Percentiles rank a stretch among this genome's conserved stretches.
Conservation (phyloP, 2,329 filamentous ascomycete genomes). For the Fusarium kyushuense region DNA sequence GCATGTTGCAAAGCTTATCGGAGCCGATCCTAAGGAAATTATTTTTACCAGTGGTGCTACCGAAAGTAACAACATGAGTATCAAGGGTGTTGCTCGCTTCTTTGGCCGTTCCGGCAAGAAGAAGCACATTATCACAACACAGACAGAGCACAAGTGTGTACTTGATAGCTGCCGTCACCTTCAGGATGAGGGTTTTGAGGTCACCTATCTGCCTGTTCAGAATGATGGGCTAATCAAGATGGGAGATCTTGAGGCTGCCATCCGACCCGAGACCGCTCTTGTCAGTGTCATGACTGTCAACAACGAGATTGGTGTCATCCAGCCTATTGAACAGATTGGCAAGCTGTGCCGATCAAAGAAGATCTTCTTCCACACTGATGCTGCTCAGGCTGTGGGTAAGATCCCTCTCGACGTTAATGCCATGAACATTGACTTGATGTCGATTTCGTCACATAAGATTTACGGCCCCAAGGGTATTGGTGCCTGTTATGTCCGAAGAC, state of each 20-base stretch:
- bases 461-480: slow-evolving; percentile 98
- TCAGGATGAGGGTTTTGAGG: slow-evolving; percentile 94
- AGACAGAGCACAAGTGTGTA: slow-evolving; percentile 99
- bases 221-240: slow-evolving; percentile 87
- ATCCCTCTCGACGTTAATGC: slow-evolving; percentile 96
- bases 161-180: slow-evolving; percentile 96
- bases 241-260: slow-evolving; percentile 86
- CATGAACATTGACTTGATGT: slow-evolving; percentile 99
- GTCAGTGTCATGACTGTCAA: slow-evolving; percentile 99
- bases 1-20: slow-evolving; percentile 87
- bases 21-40: slow-evolving; percentile 96
- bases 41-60: slow-evolving; percentile 98
- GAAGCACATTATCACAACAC: slow-evolving; percentile 96
- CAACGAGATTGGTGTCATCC: slow-evolving; percentile 99
- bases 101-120: slow-evolving; percentile 95
- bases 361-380: slow-evolving; percentile 98
- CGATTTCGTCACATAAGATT: slow-evolving; percentile 98
- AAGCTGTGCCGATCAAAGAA: slow-evolving; percentile 91
- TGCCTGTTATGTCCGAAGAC: slow-evolving; percentile 92
- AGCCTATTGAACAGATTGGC: slow-evolving; percentile 93
- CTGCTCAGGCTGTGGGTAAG: slow-evolving; percentile 97
- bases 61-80: slow-evolving; percentile 99
- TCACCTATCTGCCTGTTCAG: slow-evolving; percentile 96
- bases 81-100: slow-evolving; percentile 97
- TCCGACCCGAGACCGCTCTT: slow-evolving; percentile 88